phyloP scores from a whole-genome alignment of 2,329 filamentous ascomycete species.

The Penicillium sp. region DNA sequence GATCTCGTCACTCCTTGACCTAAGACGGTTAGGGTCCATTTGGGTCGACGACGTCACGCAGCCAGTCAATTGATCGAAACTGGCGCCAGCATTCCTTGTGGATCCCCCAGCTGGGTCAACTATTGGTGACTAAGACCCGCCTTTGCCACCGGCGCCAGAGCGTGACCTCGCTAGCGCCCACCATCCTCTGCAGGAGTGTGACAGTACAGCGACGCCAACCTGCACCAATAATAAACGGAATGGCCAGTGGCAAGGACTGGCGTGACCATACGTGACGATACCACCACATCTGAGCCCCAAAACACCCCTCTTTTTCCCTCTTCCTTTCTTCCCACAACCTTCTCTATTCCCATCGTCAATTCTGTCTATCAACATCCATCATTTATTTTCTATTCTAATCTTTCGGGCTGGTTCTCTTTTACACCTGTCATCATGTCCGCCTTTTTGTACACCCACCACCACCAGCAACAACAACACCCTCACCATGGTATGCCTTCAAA shows the following conservation, averaged over 20 bases:
- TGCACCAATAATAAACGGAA: background rate
- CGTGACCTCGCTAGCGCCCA: slow-evolving; percentile 14
- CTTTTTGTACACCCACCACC: slow-evolving; percentile 48
- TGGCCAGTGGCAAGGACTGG: background rate
- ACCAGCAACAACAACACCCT: slow-evolving; percentile 38
- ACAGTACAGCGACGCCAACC: background rate
- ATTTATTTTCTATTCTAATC: slow-evolving; percentile 25
- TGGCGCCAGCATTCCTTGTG: background rate
- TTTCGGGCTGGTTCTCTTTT: slow-evolving; percentile 21
- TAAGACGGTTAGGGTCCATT: slow-evolving; percentile 2
- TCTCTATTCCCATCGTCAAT: slow-evolving; percentile 20
- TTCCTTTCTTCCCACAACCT: slow-evolving; percentile 22
- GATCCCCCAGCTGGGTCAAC: background rate
- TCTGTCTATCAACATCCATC: slow-evolving; percentile 1
- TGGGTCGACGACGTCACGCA: slow-evolving; percentile 24
- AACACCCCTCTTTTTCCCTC: slow-evolving; percentile 29
- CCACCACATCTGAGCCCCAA: slow-evolving; percentile 29
- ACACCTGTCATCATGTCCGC: slow-evolving; percentile 42
- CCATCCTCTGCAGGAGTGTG: background rate
- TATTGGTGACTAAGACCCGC: background rate
- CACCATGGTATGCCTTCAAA: slow-evolving; percentile 57
- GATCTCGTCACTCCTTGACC: slow-evolving; percentile 8
- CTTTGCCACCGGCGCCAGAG: slow-evolving; percentile 16
- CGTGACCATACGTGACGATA: slow-evolving; percentile 9
- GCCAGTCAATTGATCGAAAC: background rate